Conservation (phyloP, 208 protist species). For the Trypanosoma scelopori region DNA sequence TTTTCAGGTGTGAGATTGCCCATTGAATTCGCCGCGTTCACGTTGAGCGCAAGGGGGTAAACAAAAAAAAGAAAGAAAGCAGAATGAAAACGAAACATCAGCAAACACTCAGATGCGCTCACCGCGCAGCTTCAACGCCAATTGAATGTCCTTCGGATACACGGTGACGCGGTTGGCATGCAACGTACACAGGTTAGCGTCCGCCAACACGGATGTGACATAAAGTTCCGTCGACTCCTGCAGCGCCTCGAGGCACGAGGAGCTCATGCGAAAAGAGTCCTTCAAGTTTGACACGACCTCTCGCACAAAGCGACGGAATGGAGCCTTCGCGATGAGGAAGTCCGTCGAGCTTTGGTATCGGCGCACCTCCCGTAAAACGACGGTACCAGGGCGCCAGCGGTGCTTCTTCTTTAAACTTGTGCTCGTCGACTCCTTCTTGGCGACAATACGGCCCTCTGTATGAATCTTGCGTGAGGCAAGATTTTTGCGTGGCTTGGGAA, state of each 20-base stretch:
- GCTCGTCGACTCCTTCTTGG: slow-evolving; percentile 56
- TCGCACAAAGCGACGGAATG: slow-evolving; percentile 99
- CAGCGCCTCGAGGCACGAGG: slow-evolving; percentile 80
- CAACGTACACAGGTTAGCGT: slow-evolving; percentile 97
- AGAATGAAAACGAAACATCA: neutral
- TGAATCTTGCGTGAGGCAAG: slow-evolving; percentile 73
- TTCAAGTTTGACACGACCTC: slow-evolving; percentile 98
- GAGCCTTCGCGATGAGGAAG: slow-evolving; percentile 98
- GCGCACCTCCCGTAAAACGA: slow-evolving; percentile 98
- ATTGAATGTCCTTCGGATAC: slow-evolving; percentile 99
- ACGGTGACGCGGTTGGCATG: slow-evolving; percentile 99
- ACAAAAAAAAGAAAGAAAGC: neutral
- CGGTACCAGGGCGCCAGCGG: slow-evolving; percentile 98
- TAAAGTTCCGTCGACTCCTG: slow-evolving; percentile 98
- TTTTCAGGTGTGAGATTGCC: no score
- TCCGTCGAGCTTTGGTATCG: slow-evolving; percentile 98
- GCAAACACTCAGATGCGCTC: slow-evolving; percentile 52
- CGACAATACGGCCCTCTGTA: slow-evolving; percentile 62
- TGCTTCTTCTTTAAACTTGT: slow-evolving; percentile 95
- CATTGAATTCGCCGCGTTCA: no score
- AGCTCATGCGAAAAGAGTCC: slow-evolving; percentile 77
- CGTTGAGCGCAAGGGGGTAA: neutral
- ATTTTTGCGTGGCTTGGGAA: slow-evolving; percentile 63
- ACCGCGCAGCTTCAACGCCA: slow-evolving; percentile 97
- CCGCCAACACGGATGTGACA: slow-evolving; percentile 90